Conservation (phyloP, 2,329 filamentous ascomycete species). For the Magnaporthiopsis incrustans region DNA sequence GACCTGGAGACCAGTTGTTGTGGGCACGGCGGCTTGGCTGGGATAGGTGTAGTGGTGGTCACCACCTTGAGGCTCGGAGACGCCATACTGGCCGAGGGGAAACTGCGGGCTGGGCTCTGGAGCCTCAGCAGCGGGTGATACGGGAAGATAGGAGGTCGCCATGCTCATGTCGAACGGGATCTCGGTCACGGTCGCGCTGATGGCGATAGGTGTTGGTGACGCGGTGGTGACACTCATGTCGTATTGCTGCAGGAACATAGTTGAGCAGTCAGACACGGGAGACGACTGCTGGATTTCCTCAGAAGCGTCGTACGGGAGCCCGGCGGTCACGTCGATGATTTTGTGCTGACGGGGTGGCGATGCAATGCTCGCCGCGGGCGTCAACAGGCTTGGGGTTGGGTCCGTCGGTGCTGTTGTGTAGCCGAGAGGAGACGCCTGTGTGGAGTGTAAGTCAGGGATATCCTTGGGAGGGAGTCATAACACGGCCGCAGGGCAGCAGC, state of each 20-base stretch:
- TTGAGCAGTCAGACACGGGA: constrained; percentile 35
- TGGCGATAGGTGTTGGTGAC: constrained; percentile 36
- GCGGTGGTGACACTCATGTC: constrained; percentile 32
- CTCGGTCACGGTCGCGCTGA: constrained; percentile 28
- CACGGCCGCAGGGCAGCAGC: no score
- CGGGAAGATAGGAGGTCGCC: constrained; percentile 21
- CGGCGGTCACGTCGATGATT: background rate
- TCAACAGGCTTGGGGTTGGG: constrained; percentile 34
- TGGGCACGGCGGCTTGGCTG: no score
- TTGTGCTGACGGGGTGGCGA: constrained; percentile 39
- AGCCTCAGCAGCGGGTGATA: constrained; percentile 16
- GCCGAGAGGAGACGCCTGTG: constrained; percentile 29
- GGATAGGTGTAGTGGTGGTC: no score
- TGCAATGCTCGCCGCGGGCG: constrained; percentile 40
- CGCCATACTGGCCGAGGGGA: no score
- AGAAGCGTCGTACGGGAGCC: background rate
- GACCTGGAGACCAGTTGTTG: no score
- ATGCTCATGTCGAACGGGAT: constrained; percentile 27
- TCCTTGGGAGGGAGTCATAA: no score
- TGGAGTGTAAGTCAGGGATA: background rate
- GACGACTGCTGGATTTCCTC: constrained; percentile 33
- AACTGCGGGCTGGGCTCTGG: no score
- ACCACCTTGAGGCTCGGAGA: no score
- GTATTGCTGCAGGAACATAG: constrained; percentile 36
- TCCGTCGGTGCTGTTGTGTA: constrained; percentile 27